These are phyloP conservation scores for Trichoderma endophyticum DNA, from an alignment of 2,329 filamentous ascomycete genomes.

Conservation along the genomic window DNA sequence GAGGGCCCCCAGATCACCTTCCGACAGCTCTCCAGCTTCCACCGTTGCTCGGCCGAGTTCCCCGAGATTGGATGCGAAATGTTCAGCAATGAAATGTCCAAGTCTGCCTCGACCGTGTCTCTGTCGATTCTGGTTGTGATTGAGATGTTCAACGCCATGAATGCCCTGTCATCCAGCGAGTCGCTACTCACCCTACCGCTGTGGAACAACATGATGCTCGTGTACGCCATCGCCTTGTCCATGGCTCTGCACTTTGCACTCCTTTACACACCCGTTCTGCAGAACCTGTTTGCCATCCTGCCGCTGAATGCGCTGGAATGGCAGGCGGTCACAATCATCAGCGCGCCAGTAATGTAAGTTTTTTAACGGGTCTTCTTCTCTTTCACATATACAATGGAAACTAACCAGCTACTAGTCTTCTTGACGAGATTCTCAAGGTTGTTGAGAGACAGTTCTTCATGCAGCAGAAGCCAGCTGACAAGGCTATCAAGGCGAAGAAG, in stretches of 20 bases:
- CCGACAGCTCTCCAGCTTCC: conserved; percentile 87
- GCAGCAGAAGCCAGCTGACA: conserved; percentile 43
- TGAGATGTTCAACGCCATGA: conserved; percentile 99
- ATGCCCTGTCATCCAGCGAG: conserved; percentile 92
- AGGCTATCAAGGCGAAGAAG: conserved; percentile 49
- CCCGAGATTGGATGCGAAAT: conserved; percentile 88
- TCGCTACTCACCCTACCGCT: conserved; percentile 87
- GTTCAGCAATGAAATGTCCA: conserved; percentile 81
- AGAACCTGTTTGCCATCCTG: conserved; percentile 84
- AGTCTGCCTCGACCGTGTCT: conserved; percentile 88
- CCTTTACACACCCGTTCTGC: conserved; percentile 86
- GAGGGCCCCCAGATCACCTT: conserved; percentile 89
- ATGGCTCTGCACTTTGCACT: conserved; percentile 95
- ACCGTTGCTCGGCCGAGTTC: conserved; percentile 83
- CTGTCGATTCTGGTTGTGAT: conserved; percentile 92
- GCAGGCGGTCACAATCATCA: conserved; percentile 86
- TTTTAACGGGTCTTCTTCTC: neutral
- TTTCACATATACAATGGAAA: neutral
- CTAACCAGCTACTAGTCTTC: conserved; percentile 51
- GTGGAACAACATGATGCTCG: conserved; percentile 99
- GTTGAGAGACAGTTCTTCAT: conserved; percentile 67
- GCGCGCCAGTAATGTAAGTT: conserved; percentile 86
- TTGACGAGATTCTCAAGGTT: conserved; percentile 81
- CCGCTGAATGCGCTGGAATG: conserved; percentile 84
- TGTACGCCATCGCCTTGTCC: conserved; percentile 87